Evolutionary conservation across 495 filamentous ascomycete species (phyloP).

Genomic region (Monascus purpureus): DNA sequence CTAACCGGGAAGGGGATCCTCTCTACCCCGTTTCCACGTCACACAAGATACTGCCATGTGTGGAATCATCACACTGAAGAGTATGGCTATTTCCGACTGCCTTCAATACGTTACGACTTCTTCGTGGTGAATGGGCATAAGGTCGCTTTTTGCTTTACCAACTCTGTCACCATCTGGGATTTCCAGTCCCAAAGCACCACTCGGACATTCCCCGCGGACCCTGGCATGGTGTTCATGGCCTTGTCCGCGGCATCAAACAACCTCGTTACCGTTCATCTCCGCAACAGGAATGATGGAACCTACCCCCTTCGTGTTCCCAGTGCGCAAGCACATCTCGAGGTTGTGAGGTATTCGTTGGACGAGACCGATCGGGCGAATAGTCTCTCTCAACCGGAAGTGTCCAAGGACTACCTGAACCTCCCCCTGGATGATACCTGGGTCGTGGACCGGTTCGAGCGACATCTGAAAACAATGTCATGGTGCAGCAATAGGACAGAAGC

Average conservation of each 20-base stretch:
- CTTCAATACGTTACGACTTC: constrained; percentile 3
- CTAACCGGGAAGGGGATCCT: too few species aligned
- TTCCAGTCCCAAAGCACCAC: constrained; percentile 5
- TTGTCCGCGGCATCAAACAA: constrained; percentile 1
- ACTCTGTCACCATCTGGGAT: constrained; percentile 13
- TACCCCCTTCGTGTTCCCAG: background rate
- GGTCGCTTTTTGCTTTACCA: constrained; percentile 6
- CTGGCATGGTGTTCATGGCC: constrained; percentile 4
- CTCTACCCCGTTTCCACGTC: too few species aligned
- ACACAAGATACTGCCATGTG: constrained; percentile 12
- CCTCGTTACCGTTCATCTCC: constrained; percentile 6
- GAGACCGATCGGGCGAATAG: background rate
- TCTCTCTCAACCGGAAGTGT: background rate
- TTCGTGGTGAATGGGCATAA: constrained; percentile 8
- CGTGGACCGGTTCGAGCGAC: background rate
- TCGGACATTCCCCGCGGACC: constrained; percentile 5
- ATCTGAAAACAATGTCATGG: background rate
- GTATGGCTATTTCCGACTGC: constrained; percentile 11
- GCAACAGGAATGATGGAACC: background rate
- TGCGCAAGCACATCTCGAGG: background rate
- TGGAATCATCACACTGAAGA: constrained; percentile 15
- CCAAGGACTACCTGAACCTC: background rate
- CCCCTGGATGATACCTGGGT: background rate
- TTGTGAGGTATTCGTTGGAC: background rate
- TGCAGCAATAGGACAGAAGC: background rate